These are phyloP conservation scores for Pseudogymnoascus sp. DNA, from an alignment of 2,329 filamentous ascomycete genomes.

Conservation along the genomic window DNA sequence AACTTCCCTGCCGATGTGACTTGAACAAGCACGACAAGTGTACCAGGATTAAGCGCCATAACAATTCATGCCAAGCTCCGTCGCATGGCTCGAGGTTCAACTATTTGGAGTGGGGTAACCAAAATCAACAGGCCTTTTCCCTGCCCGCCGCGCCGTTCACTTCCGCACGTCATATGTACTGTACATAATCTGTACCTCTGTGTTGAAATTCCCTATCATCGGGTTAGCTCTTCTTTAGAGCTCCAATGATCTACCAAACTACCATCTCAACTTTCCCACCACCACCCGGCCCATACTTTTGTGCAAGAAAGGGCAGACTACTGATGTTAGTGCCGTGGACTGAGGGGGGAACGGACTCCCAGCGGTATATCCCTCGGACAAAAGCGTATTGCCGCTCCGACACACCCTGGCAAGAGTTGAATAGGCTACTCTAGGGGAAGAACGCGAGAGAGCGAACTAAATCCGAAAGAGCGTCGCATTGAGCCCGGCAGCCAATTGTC, in stretches of 20 bases:
- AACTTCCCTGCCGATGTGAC: background rate
- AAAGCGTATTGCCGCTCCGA: background rate
- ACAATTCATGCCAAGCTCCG: background rate
- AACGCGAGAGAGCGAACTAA: background rate
- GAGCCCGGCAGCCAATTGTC: background rate
- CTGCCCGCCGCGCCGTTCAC: background rate
- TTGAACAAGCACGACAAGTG: background rate
- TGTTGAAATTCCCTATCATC: background rate
- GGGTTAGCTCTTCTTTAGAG: background rate
- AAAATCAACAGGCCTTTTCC: background rate
- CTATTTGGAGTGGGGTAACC: background rate
- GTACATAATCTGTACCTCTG: background rate
- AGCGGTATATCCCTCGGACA: background rate
- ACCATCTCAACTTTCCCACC: background rate
- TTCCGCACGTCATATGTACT: conserved; percentile 3
- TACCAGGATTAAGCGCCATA: background rate
- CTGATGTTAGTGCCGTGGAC: background rate
- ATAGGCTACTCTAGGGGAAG: background rate
- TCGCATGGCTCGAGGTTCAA: conserved; percentile 4
- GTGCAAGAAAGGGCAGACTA: background rate
- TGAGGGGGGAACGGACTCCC: background rate
- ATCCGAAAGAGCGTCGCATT: background rate
- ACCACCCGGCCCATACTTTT: background rate
- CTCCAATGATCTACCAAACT: background rate
- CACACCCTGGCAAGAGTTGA: background rate